Evolutionary conservation across 2,329 filamentous ascomycete genomes (phyloP).

Genomic region (Pyricularia pennisetigena): DNA sequence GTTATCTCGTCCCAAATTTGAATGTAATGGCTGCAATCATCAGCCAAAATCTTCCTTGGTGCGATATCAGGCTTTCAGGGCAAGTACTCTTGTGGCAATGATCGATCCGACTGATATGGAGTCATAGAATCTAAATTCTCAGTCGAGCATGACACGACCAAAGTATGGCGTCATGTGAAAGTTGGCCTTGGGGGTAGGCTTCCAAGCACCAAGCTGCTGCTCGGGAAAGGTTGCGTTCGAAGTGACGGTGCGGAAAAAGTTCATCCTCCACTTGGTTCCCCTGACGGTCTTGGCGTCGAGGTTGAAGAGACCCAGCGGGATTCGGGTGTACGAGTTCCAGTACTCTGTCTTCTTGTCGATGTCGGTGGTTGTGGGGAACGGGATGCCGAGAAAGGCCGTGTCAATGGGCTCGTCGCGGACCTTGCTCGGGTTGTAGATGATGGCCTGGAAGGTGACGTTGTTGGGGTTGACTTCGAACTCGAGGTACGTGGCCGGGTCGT

Average conservation of each 20-base stretch:
- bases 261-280: conserved; percentile 39
- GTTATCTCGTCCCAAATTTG: neutral
- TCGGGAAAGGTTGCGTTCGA: conserved; percentile 30
- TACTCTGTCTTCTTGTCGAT: conserved; percentile 23
- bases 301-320: conserved; percentile 40
- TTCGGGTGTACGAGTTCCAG: conserved; percentile 30
- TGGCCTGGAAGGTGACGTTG: conserved; percentile 40
- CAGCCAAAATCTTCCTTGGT: neutral
- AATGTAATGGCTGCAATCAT: neutral
- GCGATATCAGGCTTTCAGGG: neutral
- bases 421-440: conserved; percentile 40
- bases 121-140: neutral
- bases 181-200: conserved; percentile 30
- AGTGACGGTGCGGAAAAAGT: conserved; percentile 39
- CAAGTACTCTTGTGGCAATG: neutral
- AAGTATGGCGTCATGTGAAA: conserved; percentile 39
- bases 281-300: conserved; percentile 30
- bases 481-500: conserved; percentile 36
- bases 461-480: conserved; percentile 41
- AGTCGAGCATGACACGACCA: conserved; percentile 26
- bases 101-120: neutral
- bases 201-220: conserved; percentile 36
- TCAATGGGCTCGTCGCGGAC: conserved; percentile 19
- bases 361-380: conserved; percentile 25
- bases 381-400: conserved; percentile 28